A percentile compares a stretch with the other conserved stretches of the same genome.
Evolutionary conservation across 1,284 basidiomycete species (phyloP).

Genomic region (Malassezia vespertilionis): DNA sequence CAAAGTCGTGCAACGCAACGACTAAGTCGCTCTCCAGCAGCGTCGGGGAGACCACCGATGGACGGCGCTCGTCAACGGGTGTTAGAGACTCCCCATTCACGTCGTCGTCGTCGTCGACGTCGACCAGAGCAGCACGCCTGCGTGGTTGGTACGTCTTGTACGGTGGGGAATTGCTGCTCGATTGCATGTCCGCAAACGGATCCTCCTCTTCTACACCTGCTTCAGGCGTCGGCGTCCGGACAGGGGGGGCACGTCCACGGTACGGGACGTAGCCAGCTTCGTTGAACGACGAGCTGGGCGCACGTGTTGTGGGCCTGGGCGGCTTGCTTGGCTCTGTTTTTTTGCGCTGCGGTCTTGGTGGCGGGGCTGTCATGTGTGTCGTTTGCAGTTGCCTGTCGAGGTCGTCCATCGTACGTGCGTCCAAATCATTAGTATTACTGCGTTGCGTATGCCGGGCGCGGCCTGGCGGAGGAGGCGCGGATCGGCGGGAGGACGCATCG

Average conservation of each 20-base stretch:
- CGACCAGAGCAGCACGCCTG: background rate
- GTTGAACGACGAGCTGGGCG: too few relatives aligned
- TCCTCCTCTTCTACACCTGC: slow-evolving; percentile 7
- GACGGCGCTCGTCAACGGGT: background rate
- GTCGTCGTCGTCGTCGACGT: background rate
- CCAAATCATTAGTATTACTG: too few relatives aligned
- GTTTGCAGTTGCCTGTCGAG: slow-evolving; percentile 36
- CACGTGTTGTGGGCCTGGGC: too few relatives aligned
- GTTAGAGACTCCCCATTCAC: background rate
- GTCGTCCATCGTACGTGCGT: slow-evolving; percentile 21
- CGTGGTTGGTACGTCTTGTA: background rate
- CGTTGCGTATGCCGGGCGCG: too few relatives aligned
- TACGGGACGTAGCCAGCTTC: background rate
- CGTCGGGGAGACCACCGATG: background rate
- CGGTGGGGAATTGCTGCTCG: background rate
- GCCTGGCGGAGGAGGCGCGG: slow-evolving; percentile 13
- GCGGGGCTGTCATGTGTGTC: too few relatives aligned
- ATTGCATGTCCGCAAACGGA: background rate
- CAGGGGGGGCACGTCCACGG: background rate
- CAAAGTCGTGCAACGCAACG: slow-evolving; percentile 37
- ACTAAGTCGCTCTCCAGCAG: slow-evolving; percentile 20
- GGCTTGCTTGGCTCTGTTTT: too few relatives aligned
- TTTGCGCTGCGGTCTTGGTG: too few relatives aligned
- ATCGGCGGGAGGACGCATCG: slow-evolving; percentile 19
- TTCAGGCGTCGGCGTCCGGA: background rate